Percentiles rank a stretch among this genome's conserved stretches.
These are phyloP conservation scores for Brettanomyces naardenensis DNA, from an alignment of 805 yeast species.

Conservation along the genomic window DNA sequence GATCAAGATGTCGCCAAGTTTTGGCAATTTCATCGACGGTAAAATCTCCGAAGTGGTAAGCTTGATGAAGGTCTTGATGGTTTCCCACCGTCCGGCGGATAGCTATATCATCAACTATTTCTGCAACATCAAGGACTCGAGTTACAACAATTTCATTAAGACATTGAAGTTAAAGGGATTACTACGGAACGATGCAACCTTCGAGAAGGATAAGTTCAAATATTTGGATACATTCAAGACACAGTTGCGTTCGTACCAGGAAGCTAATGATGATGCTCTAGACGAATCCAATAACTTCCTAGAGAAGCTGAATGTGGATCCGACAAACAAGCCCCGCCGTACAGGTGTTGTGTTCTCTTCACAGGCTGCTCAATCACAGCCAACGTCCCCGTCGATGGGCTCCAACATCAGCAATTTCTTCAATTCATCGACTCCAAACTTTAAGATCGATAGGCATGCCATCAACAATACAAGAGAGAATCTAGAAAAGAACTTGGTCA, in stretches of 20 bases:
- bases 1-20: slow-evolving; percentile 18
- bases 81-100: slow-evolving; percentile 58
- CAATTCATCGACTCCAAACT: slow-evolving; percentile 4
- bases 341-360: no score
- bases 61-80: slow-evolving; percentile 59
- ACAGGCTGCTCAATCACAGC: slow-evolving; percentile 6
- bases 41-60: slow-evolving; percentile 38
- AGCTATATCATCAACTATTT: slow-evolving; percentile 59
- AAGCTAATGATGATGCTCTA: slow-evolving; percentile 14
- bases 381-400: slow-evolving; percentile 9
- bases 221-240: slow-evolving; percentile 32
- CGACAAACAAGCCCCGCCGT: slow-evolving; percentile 3
- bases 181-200: slow-evolving; percentile 21
- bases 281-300: slow-evolving; percentile 22
- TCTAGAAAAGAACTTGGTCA: slow-evolving; percentile 36
- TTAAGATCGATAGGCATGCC: slow-evolving; percentile 31
- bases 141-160: slow-evolving; percentile 54
- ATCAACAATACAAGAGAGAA: no score
- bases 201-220: slow-evolving; percentile 28
- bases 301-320: slow-evolving; percentile 15
- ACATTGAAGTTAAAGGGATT: slow-evolving; percentile 54
- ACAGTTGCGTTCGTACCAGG: slow-evolving; percentile 29
- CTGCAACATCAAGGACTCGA: slow-evolving; percentile 56
- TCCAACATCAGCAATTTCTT: slow-evolving; percentile 7
- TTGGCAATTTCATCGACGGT: slow-evolving; percentile 18